Conservation (phyloP, 2,329 filamentous ascomycete species). For the Alternaria infectoria region DNA sequence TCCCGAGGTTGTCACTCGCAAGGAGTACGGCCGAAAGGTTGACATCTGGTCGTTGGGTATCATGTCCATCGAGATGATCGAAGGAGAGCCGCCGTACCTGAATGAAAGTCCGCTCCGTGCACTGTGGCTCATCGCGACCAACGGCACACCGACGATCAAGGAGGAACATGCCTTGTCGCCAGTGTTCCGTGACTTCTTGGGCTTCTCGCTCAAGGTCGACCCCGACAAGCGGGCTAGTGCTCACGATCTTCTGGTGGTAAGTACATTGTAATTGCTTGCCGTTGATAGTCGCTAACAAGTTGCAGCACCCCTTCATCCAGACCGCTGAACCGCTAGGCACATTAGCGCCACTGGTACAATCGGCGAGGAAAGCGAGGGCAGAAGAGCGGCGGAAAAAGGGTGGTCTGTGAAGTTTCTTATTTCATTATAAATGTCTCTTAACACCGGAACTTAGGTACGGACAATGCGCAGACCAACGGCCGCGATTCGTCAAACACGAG, state of each 20-base stretch:
- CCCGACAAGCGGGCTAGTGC: constrained; percentile 96
- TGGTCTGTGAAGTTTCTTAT: constrained; percentile 42
- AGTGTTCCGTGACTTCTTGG: constrained; percentile 89
- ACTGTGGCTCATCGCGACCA: constrained; percentile 94
- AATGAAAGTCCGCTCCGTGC: constrained; percentile 93
- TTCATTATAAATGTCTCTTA: constrained; percentile 33
- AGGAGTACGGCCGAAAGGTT: constrained; percentile 97
- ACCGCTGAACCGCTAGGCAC: constrained; percentile 64
- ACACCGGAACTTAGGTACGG: constrained; percentile 31
- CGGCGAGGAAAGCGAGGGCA: constrained; percentile 82
- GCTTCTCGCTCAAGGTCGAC: constrained; percentile 93
- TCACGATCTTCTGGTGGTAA: constrained; percentile 88
- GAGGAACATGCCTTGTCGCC: constrained; percentile 82
- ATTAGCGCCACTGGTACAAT: constrained; percentile 83
- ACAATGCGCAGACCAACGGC: constrained; percentile 23
- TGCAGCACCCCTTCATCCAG: constrained; percentile 57
- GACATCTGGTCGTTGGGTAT: constrained; percentile 99
- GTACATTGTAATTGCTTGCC: constrained; percentile 43
- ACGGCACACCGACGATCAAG: constrained; percentile 93
- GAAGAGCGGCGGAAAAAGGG: constrained; percentile 69
- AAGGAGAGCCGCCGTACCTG: constrained; percentile 95
- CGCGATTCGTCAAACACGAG: constrained; percentile 24
- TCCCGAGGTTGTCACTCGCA: constrained; percentile 93
- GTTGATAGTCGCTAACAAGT: constrained; percentile 12
- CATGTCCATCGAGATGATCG: constrained; percentile 99